A percentile compares a stretch with the other conserved stretches of the same genome.
These are phyloP conservation scores for Ceratocystis cubensis DNA, from an alignment of 2,329 filamentous ascomycete genomes.

Conservation along the genomic window DNA sequence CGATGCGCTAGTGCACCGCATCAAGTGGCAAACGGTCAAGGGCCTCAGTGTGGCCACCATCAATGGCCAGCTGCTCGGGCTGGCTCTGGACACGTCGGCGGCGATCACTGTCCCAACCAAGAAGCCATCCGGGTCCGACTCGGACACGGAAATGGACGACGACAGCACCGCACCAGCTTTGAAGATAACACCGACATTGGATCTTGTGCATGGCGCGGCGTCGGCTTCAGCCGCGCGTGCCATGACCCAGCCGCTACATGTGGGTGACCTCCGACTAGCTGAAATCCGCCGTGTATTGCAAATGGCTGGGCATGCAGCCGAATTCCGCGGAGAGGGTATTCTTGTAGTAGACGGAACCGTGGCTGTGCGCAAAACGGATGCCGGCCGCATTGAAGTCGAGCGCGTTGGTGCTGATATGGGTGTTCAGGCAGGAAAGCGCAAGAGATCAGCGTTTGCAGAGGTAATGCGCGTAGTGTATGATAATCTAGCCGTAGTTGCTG, in stretches of 20 bases:
- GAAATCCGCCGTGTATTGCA: constrained; percentile 80
- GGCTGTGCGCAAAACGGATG: constrained; percentile 74
- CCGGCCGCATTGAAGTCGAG: constrained; percentile 81
- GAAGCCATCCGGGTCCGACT: constrained; percentile 19
- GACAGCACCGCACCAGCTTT: constrained; percentile 22
- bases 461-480: constrained; percentile 90
- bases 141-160: constrained; percentile 19
- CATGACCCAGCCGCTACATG: constrained; percentile 77
- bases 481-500: constrained; percentile 79
- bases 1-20: constrained; percentile 66
- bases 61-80: constrained; percentile 52
- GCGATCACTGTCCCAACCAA: constrained; percentile 17
- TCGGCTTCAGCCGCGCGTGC: constrained; percentile 47
- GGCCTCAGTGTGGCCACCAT: constrained; percentile 87
- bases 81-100: constrained; percentile 25
- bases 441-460: constrained; percentile 61
- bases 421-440: constrained; percentile 23
- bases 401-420: constrained; percentile 43
- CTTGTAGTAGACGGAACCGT: constrained; percentile 80
- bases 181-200: constrained; percentile 37
- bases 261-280: constrained; percentile 80
- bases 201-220: constrained; percentile 51
- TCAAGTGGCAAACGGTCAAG: constrained; percentile 91
- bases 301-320: constrained; percentile 67
- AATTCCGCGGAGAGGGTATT: constrained; percentile 87